phyloP scores from a whole-genome alignment of 1,284 basidiomycete genomes.

The Pisolithus thermaeus region DNA sequence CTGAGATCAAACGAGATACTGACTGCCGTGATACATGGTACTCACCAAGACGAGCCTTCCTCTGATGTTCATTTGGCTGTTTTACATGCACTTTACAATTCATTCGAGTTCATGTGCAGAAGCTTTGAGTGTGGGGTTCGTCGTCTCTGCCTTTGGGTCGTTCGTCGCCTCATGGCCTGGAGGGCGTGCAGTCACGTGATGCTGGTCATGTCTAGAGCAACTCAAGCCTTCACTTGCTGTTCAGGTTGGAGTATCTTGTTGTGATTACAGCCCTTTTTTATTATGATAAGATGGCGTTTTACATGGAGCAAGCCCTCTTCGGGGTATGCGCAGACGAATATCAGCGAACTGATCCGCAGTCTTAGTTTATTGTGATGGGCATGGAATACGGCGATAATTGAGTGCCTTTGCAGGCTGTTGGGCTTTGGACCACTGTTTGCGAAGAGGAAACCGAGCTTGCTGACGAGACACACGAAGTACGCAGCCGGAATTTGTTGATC shows the following conservation, averaged over 20 bases:
- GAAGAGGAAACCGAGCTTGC: conserved; percentile 95
- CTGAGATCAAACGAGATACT: no score
- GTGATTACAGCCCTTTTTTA: conserved; percentile 98
- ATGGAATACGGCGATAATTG: conserved; percentile 93
- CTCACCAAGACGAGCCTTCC: no score
- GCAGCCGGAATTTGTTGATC: conserved; percentile 14
- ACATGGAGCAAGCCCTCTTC: conserved; percentile 97
- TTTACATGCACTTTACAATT: conserved; percentile 91
- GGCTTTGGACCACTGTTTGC: conserved; percentile 99
- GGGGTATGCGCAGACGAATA: conserved; percentile 62
- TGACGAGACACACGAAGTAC: conserved; percentile 85
- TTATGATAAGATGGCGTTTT: no score
- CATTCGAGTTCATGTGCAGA: conserved; percentile 93
- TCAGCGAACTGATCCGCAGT: conserved; percentile 18
- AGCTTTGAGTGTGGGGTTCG: conserved; percentile 95
- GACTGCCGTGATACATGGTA: no score
- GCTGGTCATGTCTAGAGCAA: conserved; percentile 99
- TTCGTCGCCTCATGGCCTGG: conserved; percentile 34
- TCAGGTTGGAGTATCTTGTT: conserved; percentile 92
- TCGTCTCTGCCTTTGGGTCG: conserved; percentile 1
- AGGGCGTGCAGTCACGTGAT: conserved; percentile 99
- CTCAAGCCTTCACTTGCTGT: conserved; percentile 82
- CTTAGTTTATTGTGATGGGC: conserved; percentile 92
- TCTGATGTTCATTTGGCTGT: conserved; percentile 93
- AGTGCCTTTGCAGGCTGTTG: conserved; percentile 94